These are phyloP conservation scores for Talinum fruticosum DNA, from an alignment of 148 eudicot species.

Conservation along the genomic window DNA sequence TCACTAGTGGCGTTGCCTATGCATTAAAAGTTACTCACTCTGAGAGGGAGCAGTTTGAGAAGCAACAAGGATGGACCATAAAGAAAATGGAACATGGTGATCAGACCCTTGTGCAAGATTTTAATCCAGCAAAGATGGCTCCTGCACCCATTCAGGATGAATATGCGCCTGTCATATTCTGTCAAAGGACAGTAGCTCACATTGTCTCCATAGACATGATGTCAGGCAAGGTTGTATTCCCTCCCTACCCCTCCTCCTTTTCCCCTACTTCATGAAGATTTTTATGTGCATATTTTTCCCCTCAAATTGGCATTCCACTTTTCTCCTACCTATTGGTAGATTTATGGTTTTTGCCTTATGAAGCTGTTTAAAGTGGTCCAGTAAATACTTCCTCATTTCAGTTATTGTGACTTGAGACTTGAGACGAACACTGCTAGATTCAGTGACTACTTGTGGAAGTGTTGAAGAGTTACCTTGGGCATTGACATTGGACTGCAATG, in stretches of 20 bases:
- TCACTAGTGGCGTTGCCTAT: slow-evolving; percentile 94
- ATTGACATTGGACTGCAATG: slow-evolving; percentile 1
- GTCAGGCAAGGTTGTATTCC: slow-evolving; percentile 80
- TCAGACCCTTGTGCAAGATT: slow-evolving; percentile 75
- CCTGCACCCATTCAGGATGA: slow-evolving; percentile 83
- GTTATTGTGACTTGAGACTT: too few relatives aligned
- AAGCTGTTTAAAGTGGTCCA: not conserved
- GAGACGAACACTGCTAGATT: not conserved
- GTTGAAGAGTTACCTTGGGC: not conserved
- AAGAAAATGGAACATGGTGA: slow-evolving; percentile 84
- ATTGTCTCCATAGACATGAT: slow-evolving; percentile 93
- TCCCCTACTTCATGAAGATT: not conserved
- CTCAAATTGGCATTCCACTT: not conserved
- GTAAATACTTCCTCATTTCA: not conserved
- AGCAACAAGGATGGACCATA: slow-evolving; percentile 81
- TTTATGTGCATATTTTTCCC: not conserved
- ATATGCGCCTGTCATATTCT: slow-evolving; percentile 92
- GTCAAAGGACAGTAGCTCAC: slow-evolving; percentile 87
- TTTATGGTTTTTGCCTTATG: not conserved
- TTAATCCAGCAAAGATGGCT: slow-evolving; percentile 61
- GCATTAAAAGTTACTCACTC: slow-evolving; percentile 77
- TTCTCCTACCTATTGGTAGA: not conserved
- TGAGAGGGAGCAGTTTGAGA: slow-evolving; percentile 74
- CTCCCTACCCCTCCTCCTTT: not conserved
- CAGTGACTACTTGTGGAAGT: not conserved